These are phyloP conservation scores for Verticillium albo-atrum DNA, from an alignment of 2,329 filamentous ascomycete genomes.

Conservation along the genomic window DNA sequence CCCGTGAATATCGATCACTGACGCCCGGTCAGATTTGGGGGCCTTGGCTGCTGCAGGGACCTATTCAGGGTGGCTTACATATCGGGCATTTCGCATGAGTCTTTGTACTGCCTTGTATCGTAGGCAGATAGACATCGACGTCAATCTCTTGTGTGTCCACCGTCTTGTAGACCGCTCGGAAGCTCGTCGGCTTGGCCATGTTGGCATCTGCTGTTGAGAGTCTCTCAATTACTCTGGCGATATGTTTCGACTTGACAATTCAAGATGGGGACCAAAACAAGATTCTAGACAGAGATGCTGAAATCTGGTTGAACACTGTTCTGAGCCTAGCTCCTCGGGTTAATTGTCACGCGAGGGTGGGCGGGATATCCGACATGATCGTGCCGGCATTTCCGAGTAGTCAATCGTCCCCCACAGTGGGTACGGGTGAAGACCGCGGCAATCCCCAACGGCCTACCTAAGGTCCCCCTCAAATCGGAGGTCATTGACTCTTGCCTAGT, in stretches of 20 bases:
- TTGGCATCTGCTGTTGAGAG: not conserved
- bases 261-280: no score
- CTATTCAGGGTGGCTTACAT: not conserved
- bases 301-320: no score
- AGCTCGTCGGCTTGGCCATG: slow-evolving; percentile 11
- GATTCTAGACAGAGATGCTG: no score
- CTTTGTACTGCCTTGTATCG: not conserved
- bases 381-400: no score
- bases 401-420: not conserved
- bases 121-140: slow-evolving; percentile 21
- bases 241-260: no score
- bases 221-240: not conserved
- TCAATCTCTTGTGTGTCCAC: slow-evolving; percentile 21
- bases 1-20: slow-evolving; percentile 37
- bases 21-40: not conserved
- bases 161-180: slow-evolving; percentile 23
- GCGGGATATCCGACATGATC: no score
- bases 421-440: not conserved
- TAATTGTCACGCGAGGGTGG: no score
- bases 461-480: not conserved
- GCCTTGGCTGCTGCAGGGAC: not conserved
- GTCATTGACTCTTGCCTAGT: not conserved
- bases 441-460: not conserved
- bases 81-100: not conserved
- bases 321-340: no score